Conservation (phyloP, 805 yeast genomes). For the Priceomyces fermenticarens region DNA sequence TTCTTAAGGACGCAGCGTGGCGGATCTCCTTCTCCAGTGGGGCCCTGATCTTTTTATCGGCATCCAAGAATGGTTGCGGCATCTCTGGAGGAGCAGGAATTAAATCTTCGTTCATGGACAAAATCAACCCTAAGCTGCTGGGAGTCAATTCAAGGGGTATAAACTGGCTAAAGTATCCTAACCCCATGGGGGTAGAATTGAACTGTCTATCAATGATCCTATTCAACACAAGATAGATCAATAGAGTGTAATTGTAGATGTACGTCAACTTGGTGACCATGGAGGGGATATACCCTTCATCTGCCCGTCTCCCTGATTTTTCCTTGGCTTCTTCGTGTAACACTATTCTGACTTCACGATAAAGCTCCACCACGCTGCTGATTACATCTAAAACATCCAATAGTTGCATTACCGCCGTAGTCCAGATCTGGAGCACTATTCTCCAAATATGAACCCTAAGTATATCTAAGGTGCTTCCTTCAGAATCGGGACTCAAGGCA, state of each 20-base stretch:
- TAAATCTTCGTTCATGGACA: slow-evolving; percentile 24
- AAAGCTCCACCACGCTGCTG: slow-evolving; percentile 1
- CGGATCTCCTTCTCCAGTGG: slow-evolving; percentile 36
- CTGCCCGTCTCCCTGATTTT: slow-evolving; percentile 6
- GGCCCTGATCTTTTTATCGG: slow-evolving; percentile 34
- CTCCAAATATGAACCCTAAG: slow-evolving; percentile 16
- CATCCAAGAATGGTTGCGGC: slow-evolving; percentile 43
- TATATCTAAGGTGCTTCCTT: slow-evolving; percentile 14
- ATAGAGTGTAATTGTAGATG: slow-evolving; percentile 7
- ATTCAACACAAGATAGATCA: slow-evolving; percentile 6
- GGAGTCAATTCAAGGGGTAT: slow-evolving; percentile 22
- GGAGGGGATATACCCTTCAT: slow-evolving; percentile 5
- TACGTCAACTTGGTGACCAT: slow-evolving; percentile 2
- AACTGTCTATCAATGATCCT: slow-evolving; percentile 8
- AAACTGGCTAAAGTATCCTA: slow-evolving; percentile 5
- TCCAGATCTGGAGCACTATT: slow-evolving; percentile 8
- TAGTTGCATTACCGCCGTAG: slow-evolving; percentile 5
- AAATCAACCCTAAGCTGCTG: slow-evolving; percentile 24
- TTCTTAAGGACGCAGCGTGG: slow-evolving; percentile 25
- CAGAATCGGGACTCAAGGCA: slow-evolving; percentile 11
- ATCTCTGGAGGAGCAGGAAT: slow-evolving; percentile 39
- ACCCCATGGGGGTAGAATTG: slow-evolving; percentile 6
- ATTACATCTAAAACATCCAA: not conserved
- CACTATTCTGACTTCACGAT: slow-evolving; percentile 5
- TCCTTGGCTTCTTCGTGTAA: slow-evolving; percentile 5